Base-by-base conservation (phyloP, 495 filamentous ascomycete genomes). In the Talaromyces thailandensis region DNA sequence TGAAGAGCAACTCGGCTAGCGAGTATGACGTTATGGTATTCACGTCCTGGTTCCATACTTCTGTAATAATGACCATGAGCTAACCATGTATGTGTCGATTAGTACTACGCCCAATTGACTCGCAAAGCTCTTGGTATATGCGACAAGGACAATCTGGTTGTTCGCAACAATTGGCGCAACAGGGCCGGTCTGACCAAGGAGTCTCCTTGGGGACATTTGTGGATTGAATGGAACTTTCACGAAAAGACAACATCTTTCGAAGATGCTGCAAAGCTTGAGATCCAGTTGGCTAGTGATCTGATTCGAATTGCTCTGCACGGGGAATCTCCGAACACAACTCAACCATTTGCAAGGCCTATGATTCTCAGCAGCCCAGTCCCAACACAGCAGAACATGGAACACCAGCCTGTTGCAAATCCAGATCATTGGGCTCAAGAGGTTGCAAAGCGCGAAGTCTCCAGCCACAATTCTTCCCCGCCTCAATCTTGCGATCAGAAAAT, bases 41-140 rank as follows among this genome's bases (percentile, higher is more conserved):
- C 12, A 43, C n/a, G 14, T 6, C 29, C 31, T 24, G 6, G 56
- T 24, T 59, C 11, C 23, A 48, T 6, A 48, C n/a, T 21, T 48
- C n/a, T 45, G 16, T 48, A 18, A 21, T 48, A 59, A 37, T 21
- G 8, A 25, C 1, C n/a, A 18, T 6, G 45, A 24, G 35, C 32
- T 56, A 56, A 63, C 35, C 6, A n/a, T 57, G 12, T 48, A 21
- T 25, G 29, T 29, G 56, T 37, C 55, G 2, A 28, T 50, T 62
- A 74, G 72, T 69, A 70, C 52, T 74, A 72, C 26, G 66, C 69
- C n/a, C 57, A 63, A 21, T 58, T 73, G 48, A 71, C 74, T 48
- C 67, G 69, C 14, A 68, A 68, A 29, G 71, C 70, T 6, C 43
- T 63, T 2, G 35, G 28, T n/a, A 32, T 62, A 18, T 53, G 55